Conservation (phyloP, 768 basidiomycete species). For the Agaricus blazei region DNA sequence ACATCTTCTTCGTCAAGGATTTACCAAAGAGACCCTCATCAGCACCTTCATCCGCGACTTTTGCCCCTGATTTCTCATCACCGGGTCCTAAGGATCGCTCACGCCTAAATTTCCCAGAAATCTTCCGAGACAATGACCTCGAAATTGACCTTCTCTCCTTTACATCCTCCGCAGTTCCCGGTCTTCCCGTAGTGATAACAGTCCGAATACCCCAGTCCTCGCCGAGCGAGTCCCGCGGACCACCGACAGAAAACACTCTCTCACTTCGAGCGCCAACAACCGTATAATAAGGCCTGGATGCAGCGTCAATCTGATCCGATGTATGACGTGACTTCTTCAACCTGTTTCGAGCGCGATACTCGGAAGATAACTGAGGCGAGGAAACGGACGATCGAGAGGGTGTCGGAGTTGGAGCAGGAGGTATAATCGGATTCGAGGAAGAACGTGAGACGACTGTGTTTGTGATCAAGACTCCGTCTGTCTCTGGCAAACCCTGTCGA, state of each 20-base stretch:
- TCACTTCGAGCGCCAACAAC: constrained; percentile 4
- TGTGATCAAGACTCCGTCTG: neutral
- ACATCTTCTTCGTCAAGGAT: no score
- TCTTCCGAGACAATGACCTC: constrained; percentile 3
- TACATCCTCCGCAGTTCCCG: neutral
- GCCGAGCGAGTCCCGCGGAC: constrained; percentile 1
- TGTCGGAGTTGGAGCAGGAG: neutral
- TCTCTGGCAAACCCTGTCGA: neutral
- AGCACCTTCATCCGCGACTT: neutral
- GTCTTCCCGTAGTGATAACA: neutral
- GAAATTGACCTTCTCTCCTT: neutral
- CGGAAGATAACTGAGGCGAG: neutral
- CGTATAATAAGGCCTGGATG: constrained; percentile 2
- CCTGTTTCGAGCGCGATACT: neutral
- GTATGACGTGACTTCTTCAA: neutral
- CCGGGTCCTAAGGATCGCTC: neutral
- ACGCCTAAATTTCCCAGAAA: constrained; percentile 3
- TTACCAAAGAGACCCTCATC: neutral
- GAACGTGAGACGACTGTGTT: neutral
- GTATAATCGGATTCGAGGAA: neutral
- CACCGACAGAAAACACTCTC: neutral
- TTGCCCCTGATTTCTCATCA: neutral
- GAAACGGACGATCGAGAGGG: neutral
- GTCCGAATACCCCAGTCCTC: neutral
- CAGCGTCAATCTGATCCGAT: neutral